Base-by-base conservation (phyloP, 2,329 filamentous ascomycete genomes). In the Fusarium odoratissimum region DNA sequence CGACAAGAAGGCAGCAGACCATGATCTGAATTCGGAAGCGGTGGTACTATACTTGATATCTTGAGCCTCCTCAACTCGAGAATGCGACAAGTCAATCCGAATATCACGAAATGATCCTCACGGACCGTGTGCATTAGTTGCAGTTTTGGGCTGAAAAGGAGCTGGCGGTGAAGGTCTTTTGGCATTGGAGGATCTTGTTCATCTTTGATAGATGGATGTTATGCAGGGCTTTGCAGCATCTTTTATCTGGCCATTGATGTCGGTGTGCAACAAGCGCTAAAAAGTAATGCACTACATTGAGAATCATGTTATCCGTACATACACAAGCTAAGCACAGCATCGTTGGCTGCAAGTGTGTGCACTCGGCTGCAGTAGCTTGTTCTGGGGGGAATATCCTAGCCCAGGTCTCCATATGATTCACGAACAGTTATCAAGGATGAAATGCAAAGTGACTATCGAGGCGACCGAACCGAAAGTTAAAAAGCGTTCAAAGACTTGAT, bases 81-180 rank as follows among this genome's bases (percentile, higher is more conserved):
- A 45, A 56, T 14, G 45, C 44, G 41, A 48, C 40, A 52, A 56
- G 52, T 61, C 61, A 28, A 54, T 58, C 54, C 59, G 48, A 64
- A 45, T 60, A 57, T 59, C 60, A 60, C 35, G 51, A 44, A 41
- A 55, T 49, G 61, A 74, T 65, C 59, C 37, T 75, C 61, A 28
- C 67, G 45, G 65, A 48, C 51, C 48, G 75, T 23, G 42, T 74
- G 72, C 66, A 71, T 73, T 75, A 71, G 73, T 45, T 60, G 52
- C 28, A 33, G 56, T 31, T 41, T 41, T 42, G 60, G 54, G 46
- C 41, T 63, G 55, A 28, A 30, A 48, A 59, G 48, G 37, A 73
- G 67, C 64, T 76, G 75, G 75, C 75, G 75, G 73, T 76, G 69
- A 71, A 67, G 57, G 41, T 23, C 28, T 25, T 51, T 41, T 38